Evolutionary conservation across 2,329 filamentous ascomycete species (phyloP).

Genomic region (Bipolaris zeicola): DNA sequence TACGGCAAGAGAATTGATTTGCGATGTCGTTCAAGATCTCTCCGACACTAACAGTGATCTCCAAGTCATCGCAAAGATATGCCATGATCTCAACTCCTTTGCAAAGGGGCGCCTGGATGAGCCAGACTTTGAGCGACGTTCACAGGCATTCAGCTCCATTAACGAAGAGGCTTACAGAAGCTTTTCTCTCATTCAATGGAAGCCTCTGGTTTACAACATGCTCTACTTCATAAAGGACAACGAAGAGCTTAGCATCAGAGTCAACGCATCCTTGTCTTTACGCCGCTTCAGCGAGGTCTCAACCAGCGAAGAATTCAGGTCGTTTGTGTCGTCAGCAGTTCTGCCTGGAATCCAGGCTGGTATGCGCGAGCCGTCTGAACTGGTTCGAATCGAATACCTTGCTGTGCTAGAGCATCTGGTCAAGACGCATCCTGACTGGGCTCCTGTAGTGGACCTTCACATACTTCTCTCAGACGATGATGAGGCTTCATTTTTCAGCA

Average conservation of each 20-base stretch:
- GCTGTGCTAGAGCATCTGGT: conserved; percentile 80
- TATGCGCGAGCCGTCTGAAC: conserved; percentile 77
- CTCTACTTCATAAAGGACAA: conserved; percentile 84
- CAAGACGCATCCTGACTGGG: conserved; percentile 70
- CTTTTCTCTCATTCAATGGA: conserved; percentile 78
- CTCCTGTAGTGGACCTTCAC: conserved; percentile 74
- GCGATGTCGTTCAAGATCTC: conserved; percentile 73
- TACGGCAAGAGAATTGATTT: conserved; percentile 74
- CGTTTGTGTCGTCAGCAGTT: conserved; percentile 67
- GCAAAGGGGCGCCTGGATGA: conserved; percentile 75
- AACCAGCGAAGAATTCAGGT: conserved; percentile 58
- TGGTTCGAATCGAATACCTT: conserved; percentile 82
- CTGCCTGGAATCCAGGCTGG: conserved; percentile 78
- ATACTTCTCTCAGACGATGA: conserved; percentile 74
- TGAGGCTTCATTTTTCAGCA: conserved; percentile 86
- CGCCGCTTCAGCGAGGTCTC: conserved; percentile 73
- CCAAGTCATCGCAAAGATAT: conserved; percentile 69
- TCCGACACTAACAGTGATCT: conserved; percentile 67
- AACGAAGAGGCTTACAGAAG: conserved; percentile 64
- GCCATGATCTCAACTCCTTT: conserved; percentile 80
- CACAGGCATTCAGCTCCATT: conserved; percentile 76
- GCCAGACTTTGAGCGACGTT: conserved; percentile 82
- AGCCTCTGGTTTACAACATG: conserved; percentile 85
- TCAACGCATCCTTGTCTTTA: conserved; percentile 80
- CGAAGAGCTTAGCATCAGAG: conserved; percentile 84